A percentile compares a stretch with the other conserved stretches of the same genome.
These are phyloP conservation scores for Candida buenavistaensis DNA, from an alignment of 1,139 yeast species.

Conservation along the genomic window DNA sequence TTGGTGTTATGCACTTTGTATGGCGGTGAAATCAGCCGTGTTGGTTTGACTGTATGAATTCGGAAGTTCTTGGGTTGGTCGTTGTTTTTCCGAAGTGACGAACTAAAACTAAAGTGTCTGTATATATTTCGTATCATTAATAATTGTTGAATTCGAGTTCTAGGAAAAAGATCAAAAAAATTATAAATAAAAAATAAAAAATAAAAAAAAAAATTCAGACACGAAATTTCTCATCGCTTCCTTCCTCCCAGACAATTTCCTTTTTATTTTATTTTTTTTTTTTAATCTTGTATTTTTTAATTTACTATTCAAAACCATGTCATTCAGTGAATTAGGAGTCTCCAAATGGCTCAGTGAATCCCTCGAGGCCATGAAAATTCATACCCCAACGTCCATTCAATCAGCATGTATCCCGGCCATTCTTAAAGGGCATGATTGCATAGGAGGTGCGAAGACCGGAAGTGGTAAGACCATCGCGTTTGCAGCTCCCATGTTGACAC, in stretches of 20 bases:
- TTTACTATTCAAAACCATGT: conserved; percentile 28
- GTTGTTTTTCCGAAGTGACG: too few relatives aligned
- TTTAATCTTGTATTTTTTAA: too few relatives aligned
- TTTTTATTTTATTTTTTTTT: neutral
- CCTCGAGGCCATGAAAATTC: conserved; percentile 75
- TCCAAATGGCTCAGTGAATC: conserved; percentile 88
- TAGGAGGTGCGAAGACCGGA: conserved; percentile 98
- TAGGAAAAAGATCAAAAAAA: too few relatives aligned
- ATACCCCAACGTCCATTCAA: conserved; percentile 85
- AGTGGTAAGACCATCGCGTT: conserved; percentile 97
- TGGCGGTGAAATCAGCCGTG: too few relatives aligned
- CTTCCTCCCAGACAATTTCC: neutral
- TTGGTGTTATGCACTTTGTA: too few relatives aligned
- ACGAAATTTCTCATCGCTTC: too few relatives aligned
- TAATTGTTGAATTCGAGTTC: neutral
- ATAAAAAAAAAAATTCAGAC: too few relatives aligned
- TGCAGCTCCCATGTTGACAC: conserved; percentile 92
- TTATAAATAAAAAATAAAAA: too few relatives aligned
- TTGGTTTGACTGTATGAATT: too few relatives aligned
- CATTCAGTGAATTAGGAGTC: conserved; percentile 69
- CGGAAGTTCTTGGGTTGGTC: too few relatives aligned
- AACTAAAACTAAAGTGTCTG: neutral
- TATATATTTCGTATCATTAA: neutral
- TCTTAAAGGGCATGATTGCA: conserved; percentile 81
- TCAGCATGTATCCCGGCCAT: conserved; percentile 86